Percentiles rank a stretch among this genome's conserved stretches.
phyloP scores from a whole-genome alignment of 495 filamentous ascomycete genomes.

The Letharia columbiana region DNA sequence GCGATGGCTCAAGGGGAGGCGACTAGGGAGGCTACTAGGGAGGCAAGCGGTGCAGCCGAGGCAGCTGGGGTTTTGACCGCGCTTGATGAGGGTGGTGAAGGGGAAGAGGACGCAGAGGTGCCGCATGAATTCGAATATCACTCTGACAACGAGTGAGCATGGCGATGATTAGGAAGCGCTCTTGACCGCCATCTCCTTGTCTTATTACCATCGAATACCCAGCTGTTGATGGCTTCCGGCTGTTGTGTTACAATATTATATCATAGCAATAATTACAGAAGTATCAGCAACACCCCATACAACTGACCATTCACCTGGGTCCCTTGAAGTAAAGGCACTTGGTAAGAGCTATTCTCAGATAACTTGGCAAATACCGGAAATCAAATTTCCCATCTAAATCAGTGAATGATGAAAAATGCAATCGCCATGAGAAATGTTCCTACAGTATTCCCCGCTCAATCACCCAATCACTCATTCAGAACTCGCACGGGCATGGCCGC shows the following conservation, averaged over 20 bases:
- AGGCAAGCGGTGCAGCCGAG: slow-evolving; percentile 47
- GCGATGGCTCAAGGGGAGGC: slow-evolving; percentile 24
- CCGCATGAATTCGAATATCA: slow-evolving; percentile 83
- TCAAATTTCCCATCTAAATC: too few relatives aligned
- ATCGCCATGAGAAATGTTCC: too few relatives aligned
- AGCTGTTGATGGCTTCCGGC: neutral
- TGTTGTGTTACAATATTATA: neutral
- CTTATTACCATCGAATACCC: neutral
- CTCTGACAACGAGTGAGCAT: slow-evolving; percentile 55
- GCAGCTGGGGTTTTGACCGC: slow-evolving; percentile 74
- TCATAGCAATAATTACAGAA: neutral
- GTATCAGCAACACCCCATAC: neutral
- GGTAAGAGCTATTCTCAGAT: too few relatives aligned
- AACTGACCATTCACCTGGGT: neutral
- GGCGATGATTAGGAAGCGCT: slow-evolving; percentile 34
- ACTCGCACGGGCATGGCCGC: too few relatives aligned
- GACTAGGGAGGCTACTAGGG: slow-evolving; percentile 6
- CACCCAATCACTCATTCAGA: too few relatives aligned
- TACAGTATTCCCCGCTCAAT: too few relatives aligned
- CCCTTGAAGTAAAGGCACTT: too few relatives aligned
- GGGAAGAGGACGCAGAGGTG: slow-evolving; percentile 68
- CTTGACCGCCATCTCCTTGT: slow-evolving; percentile 7
- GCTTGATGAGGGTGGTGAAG: slow-evolving; percentile 78
- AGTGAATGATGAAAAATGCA: too few relatives aligned
- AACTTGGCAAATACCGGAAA: too few relatives aligned